These are phyloP conservation scores for Aspergillus campestris DNA, from an alignment of 495 filamentous ascomycete species.

Conservation along the genomic window DNA sequence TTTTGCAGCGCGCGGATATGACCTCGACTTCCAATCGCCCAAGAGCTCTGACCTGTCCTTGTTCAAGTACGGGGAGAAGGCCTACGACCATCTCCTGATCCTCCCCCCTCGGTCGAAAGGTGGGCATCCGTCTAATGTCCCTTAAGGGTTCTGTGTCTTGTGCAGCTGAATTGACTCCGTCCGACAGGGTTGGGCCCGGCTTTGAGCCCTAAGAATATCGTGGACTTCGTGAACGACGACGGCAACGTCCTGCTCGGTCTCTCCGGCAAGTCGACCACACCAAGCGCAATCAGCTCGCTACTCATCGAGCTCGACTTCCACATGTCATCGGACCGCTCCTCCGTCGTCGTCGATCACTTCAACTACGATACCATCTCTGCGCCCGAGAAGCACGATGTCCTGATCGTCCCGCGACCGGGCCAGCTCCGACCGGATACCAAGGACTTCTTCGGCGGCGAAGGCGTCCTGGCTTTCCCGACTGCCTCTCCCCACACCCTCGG, in stretches of 20 bases:
- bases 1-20: conserved; percentile 67
- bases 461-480: conserved; percentile 70
- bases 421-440: conserved; percentile 59
- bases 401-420: conserved; percentile 61
- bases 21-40: conserved; percentile 71
- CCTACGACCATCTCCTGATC: conserved; percentile 84
- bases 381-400: conserved; percentile 77
- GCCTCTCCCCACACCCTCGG: conserved; percentile 76
- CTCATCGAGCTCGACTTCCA: conserved; percentile 88
- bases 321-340: conserved; percentile 73
- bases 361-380: conserved; percentile 74
- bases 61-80: conserved; percentile 78
- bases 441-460: conserved; percentile 66
- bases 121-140: conserved; percentile 19
- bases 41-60: conserved; percentile 75
- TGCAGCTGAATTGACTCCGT: conserved; percentile 20
- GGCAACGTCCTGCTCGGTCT: conserved; percentile 92
- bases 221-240: conserved; percentile 83
- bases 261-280: conserved; percentile 61
- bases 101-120: conserved; percentile 86
- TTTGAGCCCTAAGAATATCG: conserved; percentile 74
- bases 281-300: conserved; percentile 72
- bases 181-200: conserved; percentile 71
- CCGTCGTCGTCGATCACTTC: conserved; percentile 89
- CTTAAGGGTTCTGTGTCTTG: neutral